Conservation (phyloP, 805 yeast genomes). For the Saccharomycopsis sp. region DNA sequence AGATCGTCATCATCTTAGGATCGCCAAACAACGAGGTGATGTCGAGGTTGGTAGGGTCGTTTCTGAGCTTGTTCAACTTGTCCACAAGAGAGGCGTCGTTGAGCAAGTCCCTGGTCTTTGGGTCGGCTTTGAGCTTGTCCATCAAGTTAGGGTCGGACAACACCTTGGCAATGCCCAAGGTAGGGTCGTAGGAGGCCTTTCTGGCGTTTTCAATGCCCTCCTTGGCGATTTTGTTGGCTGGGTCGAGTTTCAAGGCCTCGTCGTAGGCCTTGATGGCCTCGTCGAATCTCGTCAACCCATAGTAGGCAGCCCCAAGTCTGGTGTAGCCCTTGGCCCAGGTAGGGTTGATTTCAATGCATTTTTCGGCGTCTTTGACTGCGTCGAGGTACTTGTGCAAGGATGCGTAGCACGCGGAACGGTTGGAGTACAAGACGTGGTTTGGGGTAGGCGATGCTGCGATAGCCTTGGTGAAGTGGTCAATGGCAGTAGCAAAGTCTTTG, state of each 20-base stretch:
- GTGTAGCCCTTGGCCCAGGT: slow-evolving; percentile 94
- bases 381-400: slow-evolving; percentile 64
- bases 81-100: slow-evolving; percentile 79
- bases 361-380: slow-evolving; percentile 81
- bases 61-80: slow-evolving; percentile 53
- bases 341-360: slow-evolving; percentile 74
- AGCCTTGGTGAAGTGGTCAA: slow-evolving; percentile 76
- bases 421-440: slow-evolving; percentile 88
- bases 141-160: slow-evolving; percentile 77
- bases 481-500: slow-evolving; percentile 76
- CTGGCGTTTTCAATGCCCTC: slow-evolving; percentile 71
- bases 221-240: slow-evolving; percentile 77
- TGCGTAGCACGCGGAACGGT: slow-evolving; percentile 88
- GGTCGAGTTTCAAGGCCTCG: slow-evolving; percentile 76
- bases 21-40: slow-evolving; percentile 65
- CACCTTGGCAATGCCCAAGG: slow-evolving; percentile 66
- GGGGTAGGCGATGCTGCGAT: slow-evolving; percentile 76
- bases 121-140: slow-evolving; percentile 69
- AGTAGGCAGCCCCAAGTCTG: slow-evolving; percentile 88
- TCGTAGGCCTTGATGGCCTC: slow-evolving; percentile 66
- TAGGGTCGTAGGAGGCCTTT: slow-evolving; percentile 43
- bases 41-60: slow-evolving; percentile 66
- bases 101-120: slow-evolving; percentile 81
- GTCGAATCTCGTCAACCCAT: slow-evolving; percentile 76
- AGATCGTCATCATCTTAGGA: slow-evolving; percentile 80